Evolutionary conservation across 2,329 filamentous ascomycete genomes (phyloP).

Genomic region (Didymosphaeria variabile): DNA sequence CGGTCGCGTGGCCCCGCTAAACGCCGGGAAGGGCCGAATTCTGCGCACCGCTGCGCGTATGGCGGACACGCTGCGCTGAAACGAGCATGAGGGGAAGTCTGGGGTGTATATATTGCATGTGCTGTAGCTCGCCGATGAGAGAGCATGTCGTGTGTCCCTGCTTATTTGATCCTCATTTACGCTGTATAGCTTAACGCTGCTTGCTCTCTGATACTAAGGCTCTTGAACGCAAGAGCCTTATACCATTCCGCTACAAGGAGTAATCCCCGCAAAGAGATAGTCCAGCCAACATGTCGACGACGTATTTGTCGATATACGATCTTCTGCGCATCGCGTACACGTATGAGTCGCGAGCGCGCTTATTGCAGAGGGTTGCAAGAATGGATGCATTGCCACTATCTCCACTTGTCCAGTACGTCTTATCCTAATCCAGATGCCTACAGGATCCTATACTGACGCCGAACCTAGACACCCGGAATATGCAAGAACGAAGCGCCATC

Average conservation of each 20-base stretch:
- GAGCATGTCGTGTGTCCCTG: neutral
- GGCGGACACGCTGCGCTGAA: constrained; percentile 9
- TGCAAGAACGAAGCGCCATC: constrained; percentile 29
- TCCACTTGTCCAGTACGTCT: constrained; percentile 36
- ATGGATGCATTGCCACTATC: constrained; percentile 25
- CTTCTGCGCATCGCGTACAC: constrained; percentile 46
- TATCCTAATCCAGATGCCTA: neutral
- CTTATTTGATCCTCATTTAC: neutral
- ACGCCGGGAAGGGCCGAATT: constrained; percentile 15
- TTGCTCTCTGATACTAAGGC: neutral
- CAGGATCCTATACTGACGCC: constrained; percentile 14
- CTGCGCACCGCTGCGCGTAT: constrained; percentile 7
- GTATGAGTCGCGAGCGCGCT: constrained; percentile 40
- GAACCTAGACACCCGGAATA: constrained; percentile 33
- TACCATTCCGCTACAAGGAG: neutral
- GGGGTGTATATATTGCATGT: constrained; percentile 2
- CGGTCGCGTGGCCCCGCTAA: constrained; percentile 9
- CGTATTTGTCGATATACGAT: constrained; percentile 41
- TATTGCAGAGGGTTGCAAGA: constrained; percentile 27
- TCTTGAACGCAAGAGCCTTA: neutral
- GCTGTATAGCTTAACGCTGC: neutral
- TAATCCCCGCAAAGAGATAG: neutral
- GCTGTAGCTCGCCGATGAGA: neutral
- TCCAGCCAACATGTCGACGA: constrained; percentile 40
- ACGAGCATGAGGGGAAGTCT: constrained; percentile 14